Conservation (phyloP, 106 monocot species). For the Hemerocallis citrina region DNA sequence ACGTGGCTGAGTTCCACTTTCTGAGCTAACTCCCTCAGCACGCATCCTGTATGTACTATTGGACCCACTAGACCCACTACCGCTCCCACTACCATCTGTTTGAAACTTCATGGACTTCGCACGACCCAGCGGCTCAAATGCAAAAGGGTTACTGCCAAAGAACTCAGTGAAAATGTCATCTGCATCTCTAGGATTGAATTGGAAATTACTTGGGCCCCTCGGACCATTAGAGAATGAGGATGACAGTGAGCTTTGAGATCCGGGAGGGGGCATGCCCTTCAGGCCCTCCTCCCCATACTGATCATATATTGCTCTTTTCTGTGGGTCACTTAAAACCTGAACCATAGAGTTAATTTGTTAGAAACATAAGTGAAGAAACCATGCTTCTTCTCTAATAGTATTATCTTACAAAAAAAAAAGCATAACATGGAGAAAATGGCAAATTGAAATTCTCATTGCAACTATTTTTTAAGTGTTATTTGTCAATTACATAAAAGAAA, state of each 20-base stretch:
- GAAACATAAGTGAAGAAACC: too few species aligned
- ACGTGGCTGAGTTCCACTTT: conserved; percentile 15
- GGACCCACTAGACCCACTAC: conserved; percentile 25
- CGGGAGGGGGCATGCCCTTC: conserved; percentile 46
- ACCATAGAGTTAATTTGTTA: not conserved
- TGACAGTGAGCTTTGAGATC: conserved; percentile 37
- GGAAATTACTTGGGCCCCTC: conserved; percentile 29
- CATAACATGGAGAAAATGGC: too few species aligned
- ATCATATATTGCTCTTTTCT: conserved; percentile 55
- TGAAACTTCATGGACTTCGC: conserved; percentile 48
- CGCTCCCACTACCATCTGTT: conserved; percentile 31
- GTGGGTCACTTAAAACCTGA: conserved; percentile 42
- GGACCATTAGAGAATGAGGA: conserved; percentile 17
- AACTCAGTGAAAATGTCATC: conserved; percentile 73
- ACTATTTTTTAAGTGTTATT: too few species aligned
- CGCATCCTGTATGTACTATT: conserved; percentile 6
- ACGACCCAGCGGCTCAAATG: conserved; percentile 30
- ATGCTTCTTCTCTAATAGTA: too few species aligned
- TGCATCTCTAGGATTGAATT: conserved; percentile 52
- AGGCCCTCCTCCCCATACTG: conserved; percentile 55
- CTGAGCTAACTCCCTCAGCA: conserved; percentile 22
- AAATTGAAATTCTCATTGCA: too few species aligned
- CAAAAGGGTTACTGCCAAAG: conserved; percentile 39
- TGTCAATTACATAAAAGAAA: too few species aligned
- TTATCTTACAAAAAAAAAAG: too few species aligned